These are phyloP conservation scores for Penicillium sp. DNA, from an alignment of 2,329 filamentous ascomycete species.

Conservation along the genomic window DNA sequence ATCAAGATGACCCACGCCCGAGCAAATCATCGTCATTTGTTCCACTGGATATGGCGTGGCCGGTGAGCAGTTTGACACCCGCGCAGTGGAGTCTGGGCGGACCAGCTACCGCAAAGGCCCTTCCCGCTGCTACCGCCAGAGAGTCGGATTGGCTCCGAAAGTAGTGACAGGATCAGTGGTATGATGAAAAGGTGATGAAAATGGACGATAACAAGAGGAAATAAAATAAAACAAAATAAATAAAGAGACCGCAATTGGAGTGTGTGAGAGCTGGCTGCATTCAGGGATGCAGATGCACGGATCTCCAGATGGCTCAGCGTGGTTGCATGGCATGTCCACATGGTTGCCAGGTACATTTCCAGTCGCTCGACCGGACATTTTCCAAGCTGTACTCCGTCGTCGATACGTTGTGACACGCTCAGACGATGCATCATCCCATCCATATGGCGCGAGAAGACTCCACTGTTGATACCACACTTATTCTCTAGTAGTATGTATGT, in stretches of 20 bases:
- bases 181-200: neutral
- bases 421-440: no score
- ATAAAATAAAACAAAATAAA: neutral
- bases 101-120: slow-evolving; percentile 3
- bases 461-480: neutral
- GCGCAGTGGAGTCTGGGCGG: slow-evolving; percentile 12
- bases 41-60: slow-evolving; percentile 4
- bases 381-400: neutral
- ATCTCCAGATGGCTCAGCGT: neutral
- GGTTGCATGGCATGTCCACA: slow-evolving; percentile 10
- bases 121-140: slow-evolving; percentile 13
- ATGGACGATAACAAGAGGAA: neutral
- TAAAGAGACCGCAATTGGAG: neutral
- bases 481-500: no score
- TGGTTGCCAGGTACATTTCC: slow-evolving; percentile 8
- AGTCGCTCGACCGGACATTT: neutral
- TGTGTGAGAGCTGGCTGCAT: neutral
- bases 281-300: neutral
- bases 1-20: no score
- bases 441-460: neutral
- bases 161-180: no score
- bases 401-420: no score
- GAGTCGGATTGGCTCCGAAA: no score
- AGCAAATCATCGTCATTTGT: neutral
- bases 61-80: slow-evolving; percentile 24